Evolutionary conservation across 306 rosid genomes (phyloP).

Genomic region (Ceratonia siliqua): DNA sequence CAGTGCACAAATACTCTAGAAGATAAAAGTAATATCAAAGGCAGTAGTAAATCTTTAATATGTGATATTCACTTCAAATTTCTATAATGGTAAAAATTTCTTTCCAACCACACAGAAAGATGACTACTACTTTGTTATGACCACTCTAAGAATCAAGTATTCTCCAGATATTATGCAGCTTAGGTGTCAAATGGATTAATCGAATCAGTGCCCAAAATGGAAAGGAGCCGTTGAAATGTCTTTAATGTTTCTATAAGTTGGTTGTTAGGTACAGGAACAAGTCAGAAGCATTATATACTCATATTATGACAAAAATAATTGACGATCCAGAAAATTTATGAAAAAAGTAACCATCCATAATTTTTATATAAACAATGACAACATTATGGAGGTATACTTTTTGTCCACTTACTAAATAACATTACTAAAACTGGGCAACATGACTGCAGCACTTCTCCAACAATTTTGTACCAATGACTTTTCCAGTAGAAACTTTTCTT

Average conservation of each 20-base stretch:
- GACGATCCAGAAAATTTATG: background rate
- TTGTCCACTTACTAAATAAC: constrained; percentile 8
- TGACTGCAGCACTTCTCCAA: background rate
- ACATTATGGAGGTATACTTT: constrained; percentile 28
- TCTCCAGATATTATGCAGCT: background rate
- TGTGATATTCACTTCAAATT: background rate
- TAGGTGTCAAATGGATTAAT: background rate
- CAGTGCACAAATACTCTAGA: constrained; percentile 83
- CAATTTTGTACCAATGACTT: background rate
- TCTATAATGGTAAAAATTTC: background rate
- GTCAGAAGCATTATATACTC: background rate
- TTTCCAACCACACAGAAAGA: constrained; percentile 14
- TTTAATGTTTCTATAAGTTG: background rate
- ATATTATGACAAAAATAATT: constrained; percentile 1
- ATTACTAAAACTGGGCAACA: background rate
- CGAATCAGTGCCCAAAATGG: background rate
- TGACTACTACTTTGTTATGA: background rate
- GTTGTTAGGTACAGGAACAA: constrained; percentile 2
- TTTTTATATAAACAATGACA: background rate
- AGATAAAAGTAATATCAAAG: constrained; percentile 11
- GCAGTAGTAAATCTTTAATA: background rate
- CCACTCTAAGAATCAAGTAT: constrained; percentile 9
- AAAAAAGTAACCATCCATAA: background rate
- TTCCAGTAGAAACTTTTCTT: constrained; percentile 7
- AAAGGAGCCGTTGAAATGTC: background rate